Conservation (phyloP, 169 alveolate genomes). For the Besnoitia besnoiti region DNA sequence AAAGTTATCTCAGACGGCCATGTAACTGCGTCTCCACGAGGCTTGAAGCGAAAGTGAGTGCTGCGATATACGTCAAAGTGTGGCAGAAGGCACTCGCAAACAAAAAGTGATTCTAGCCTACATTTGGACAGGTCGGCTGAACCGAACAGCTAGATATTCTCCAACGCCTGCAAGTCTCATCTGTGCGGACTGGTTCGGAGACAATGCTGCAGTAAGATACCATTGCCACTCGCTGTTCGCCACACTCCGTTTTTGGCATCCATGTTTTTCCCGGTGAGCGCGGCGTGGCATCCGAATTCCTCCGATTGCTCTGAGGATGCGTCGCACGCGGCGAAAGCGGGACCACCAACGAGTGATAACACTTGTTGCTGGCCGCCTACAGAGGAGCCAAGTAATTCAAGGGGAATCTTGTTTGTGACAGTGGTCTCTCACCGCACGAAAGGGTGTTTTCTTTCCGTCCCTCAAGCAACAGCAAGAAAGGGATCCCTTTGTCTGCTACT, state of each 20-base stretch:
- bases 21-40: slow-evolving; percentile 61
- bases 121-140: slow-evolving; percentile 62
- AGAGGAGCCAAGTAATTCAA: background rate
- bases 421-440: slow-evolving; percentile 37
- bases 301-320: slow-evolving; percentile 60
- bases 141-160: slow-evolving; percentile 36
- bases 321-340: slow-evolving; percentile 54
- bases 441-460: background rate
- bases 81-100: background rate
- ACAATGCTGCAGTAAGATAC: background rate
- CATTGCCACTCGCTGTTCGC: slow-evolving; percentile 59
- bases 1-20: slow-evolving; percentile 68
- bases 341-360: slow-evolving; percentile 63
- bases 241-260: slow-evolving; percentile 51
- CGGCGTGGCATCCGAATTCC: slow-evolving; percentile 58
- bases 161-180: slow-evolving; percentile 58
- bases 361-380: slow-evolving; percentile 59
- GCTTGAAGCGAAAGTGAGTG: slow-evolving; percentile 74
- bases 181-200: background rate
- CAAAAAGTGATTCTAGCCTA: background rate
- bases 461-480: slow-evolving; percentile 37
- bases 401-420: background rate
- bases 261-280: slow-evolving; percentile 54
- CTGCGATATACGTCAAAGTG: slow-evolving; percentile 33
- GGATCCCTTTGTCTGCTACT: slow-evolving; percentile 26